These are phyloP conservation scores for Gentiana macrophylla DNA, from an alignment of 257 asterid genomes.

Conservation along the genomic window DNA sequence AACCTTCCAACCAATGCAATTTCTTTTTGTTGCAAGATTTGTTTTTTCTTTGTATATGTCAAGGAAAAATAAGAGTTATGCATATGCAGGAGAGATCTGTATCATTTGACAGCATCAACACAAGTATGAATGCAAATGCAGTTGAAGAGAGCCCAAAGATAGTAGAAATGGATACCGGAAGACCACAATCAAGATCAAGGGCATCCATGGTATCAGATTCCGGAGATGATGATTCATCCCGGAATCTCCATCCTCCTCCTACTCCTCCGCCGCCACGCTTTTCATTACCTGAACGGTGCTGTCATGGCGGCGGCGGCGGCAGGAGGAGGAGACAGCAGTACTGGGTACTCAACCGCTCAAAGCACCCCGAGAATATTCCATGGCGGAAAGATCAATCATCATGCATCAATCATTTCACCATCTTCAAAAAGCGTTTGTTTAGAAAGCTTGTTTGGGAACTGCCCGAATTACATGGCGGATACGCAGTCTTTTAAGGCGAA, in stretches of 20 bases:
- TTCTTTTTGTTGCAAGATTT: neutral
- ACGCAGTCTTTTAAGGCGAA: slow-evolving; percentile 74
- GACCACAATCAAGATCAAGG: slow-evolving; percentile 47
- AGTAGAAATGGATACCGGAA: slow-evolving; percentile 70
- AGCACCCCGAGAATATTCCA: slow-evolving; percentile 56
- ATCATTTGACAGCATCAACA: slow-evolving; percentile 27
- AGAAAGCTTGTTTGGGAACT: slow-evolving; percentile 22
- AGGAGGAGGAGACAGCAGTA: slow-evolving; percentile 24
- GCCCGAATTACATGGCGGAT: slow-evolving; percentile 72
- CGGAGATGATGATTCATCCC: slow-evolving; percentile 22
- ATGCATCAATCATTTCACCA: slow-evolving; percentile 14
- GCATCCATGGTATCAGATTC: slow-evolving; percentile 28
- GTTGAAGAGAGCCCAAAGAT: slow-evolving; percentile 63
- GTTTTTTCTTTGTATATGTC: fast-evolving
- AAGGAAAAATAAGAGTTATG: neutral
- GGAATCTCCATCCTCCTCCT: slow-evolving; percentile 16
- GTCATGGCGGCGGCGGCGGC: slow-evolving; percentile 19
- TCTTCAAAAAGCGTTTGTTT: slow-evolving; percentile 33
- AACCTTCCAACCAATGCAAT: neutral
- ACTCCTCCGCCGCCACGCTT: slow-evolving; percentile 18
- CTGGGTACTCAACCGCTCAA: slow-evolving; percentile 38
- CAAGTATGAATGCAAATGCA: neutral
- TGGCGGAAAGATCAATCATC: slow-evolving; percentile 22
- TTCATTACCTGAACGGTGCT: slow-evolving; percentile 18
- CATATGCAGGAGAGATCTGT: slow-evolving; percentile 32